Percentiles rank a stretch among this genome's conserved stretches.
Conservation (phyloP, 768 basidiomycete genomes). For the Mycena capillaripes region DNA sequence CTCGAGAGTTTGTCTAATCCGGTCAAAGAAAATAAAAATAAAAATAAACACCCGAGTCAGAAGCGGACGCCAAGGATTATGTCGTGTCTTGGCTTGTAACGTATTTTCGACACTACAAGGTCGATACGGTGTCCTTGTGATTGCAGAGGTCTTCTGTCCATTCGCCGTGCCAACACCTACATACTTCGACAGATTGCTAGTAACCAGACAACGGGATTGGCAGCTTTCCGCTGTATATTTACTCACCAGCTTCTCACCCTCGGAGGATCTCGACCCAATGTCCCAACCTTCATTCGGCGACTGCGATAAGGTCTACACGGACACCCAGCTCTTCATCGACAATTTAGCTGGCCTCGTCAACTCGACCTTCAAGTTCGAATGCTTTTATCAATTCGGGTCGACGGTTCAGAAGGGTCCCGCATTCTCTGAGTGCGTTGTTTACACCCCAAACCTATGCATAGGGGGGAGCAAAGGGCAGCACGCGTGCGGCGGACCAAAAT, state of each 20-base stretch:
- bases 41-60: too few species aligned
- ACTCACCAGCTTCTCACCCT: background rate
- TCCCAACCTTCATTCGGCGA: background rate
- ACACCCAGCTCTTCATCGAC: background rate
- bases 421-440: background rate
- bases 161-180: background rate
- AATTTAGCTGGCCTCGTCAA: background rate
- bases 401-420: background rate
- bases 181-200: background rate
- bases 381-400: background rate
- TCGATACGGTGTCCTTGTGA: too few species aligned
- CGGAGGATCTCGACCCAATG: background rate
- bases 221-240: background rate
- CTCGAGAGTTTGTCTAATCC: too few species aligned
- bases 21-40: too few species aligned
- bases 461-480: background rate
- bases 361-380: background rate
- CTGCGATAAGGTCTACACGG: background rate
- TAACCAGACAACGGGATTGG: background rate
- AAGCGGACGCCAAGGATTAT: too few species aligned
- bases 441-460: background rate
- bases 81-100: too few species aligned
- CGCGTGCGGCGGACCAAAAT: background rate
- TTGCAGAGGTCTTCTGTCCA: too few species aligned
- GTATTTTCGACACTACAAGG: too few species aligned